Percentiles rank a stretch among this genome's conserved stretches.
Conservation (phyloP, 768 basidiomycete species). For the Russula lepida region DNA sequence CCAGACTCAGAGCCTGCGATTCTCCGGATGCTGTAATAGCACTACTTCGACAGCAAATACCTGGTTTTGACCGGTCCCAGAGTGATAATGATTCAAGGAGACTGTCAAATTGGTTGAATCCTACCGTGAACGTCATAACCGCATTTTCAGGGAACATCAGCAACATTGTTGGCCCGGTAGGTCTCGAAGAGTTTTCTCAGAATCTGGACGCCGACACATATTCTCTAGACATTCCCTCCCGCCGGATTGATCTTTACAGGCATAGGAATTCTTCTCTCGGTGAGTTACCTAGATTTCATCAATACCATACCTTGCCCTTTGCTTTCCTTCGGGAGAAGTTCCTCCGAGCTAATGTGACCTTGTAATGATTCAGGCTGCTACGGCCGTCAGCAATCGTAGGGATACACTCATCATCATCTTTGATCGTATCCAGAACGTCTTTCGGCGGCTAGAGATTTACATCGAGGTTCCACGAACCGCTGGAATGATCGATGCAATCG, state of each 20-base stretch:
- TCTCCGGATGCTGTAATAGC: background rate
- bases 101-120: background rate
- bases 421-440: background rate
- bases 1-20: background rate
- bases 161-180: background rate
- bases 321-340: background rate
- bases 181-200: background rate
- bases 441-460: background rate
- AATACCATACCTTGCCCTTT: too few species aligned
- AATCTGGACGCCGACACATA: background rate
- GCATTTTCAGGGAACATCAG: background rate
- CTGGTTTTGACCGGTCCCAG: background rate
- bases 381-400: background rate
- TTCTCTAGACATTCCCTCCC: background rate
- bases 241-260: background rate
- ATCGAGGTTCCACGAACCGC: background rate
- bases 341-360: background rate
- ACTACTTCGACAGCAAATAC: background rate
- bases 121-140: background rate
- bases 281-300: background rate
- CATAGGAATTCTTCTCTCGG: background rate
- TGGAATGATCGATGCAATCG: background rate
- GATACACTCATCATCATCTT: background rate
- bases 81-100: background rate
- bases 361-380: background rate